Percentiles rank a stretch among this genome's conserved stretches.
phyloP scores from a whole-genome alignment of 2,329 filamentous ascomycete species.

The Sarocladium kiliense region DNA sequence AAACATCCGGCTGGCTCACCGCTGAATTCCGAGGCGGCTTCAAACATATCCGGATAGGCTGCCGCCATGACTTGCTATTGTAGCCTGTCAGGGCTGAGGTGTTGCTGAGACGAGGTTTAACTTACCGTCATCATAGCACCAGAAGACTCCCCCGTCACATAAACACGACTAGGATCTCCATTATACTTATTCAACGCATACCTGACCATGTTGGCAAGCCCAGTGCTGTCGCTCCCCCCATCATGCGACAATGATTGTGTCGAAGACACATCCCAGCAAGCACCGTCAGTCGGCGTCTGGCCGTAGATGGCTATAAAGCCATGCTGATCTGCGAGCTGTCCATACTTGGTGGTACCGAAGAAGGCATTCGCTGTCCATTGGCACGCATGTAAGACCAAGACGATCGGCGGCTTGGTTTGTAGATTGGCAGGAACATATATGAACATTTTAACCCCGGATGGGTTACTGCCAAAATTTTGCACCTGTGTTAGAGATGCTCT shows the following conservation, averaged over 20 bases:
- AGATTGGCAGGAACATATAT: slow-evolving; percentile 24
- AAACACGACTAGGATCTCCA: slow-evolving; percentile 46
- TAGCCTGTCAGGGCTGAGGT: not conserved
- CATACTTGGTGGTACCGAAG: slow-evolving; percentile 44
- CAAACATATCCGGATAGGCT: slow-evolving; percentile 42
- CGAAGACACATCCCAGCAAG: slow-evolving; percentile 56
- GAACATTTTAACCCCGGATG: slow-evolving; percentile 17
- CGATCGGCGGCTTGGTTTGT: slow-evolving; percentile 35
- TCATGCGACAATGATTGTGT: slow-evolving; percentile 45
- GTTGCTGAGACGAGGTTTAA: not conserved
- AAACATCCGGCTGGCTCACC: slow-evolving; percentile 41
- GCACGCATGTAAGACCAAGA: slow-evolving; percentile 52
- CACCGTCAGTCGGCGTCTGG: slow-evolving; percentile 41
- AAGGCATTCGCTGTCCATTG: slow-evolving; percentile 42
- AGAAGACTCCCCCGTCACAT: slow-evolving; percentile 44
- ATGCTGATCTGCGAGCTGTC: slow-evolving; percentile 31
- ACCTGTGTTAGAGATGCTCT: slow-evolving; percentile 9
- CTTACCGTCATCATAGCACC: slow-evolving; percentile 45
- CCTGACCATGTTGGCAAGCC: slow-evolving; percentile 54
- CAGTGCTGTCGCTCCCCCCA: slow-evolving; percentile 50
- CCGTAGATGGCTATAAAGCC: slow-evolving; percentile 51
- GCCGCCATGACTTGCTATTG: slow-evolving; percentile 37
- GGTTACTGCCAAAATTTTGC: slow-evolving; percentile 12
- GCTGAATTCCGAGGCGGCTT: slow-evolving; percentile 37
- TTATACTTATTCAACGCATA: slow-evolving; percentile 48